A percentile compares a stretch with the other conserved stretches of the same genome.
Evolutionary conservation across 306 rosid genomes (phyloP).

Genomic region (Hylodesmum podocarpum): DNA sequence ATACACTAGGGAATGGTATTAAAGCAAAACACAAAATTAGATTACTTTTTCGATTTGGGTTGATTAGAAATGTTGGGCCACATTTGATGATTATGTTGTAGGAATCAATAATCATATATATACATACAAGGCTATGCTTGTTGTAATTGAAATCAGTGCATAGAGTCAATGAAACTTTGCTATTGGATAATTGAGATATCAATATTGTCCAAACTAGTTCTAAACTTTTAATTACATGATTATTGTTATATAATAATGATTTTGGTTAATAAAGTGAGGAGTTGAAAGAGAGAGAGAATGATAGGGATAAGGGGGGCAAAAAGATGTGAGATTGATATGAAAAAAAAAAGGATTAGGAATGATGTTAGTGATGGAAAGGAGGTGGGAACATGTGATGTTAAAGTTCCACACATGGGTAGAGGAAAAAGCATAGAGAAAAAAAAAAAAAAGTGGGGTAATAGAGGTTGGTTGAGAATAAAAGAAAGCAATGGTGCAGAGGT

Average conservation of each 20-base stretch:
- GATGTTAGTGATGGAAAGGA: slow-evolving; percentile 46
- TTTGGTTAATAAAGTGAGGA: slow-evolving; percentile 12
- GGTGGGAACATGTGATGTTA: slow-evolving; percentile 46
- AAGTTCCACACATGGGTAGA: slow-evolving; percentile 43
- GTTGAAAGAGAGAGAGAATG: slow-evolving; percentile 20
- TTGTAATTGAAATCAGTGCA: slow-evolving; percentile 17
- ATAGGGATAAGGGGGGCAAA: slow-evolving; percentile 32
- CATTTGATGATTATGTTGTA: slow-evolving; percentile 27
- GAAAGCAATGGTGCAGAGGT: slow-evolving; percentile 38
- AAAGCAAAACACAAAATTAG: slow-evolving; percentile 8
- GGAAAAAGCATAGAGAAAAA: slow-evolving; percentile 9
- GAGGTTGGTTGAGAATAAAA: slow-evolving; percentile 40
- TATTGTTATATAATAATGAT: slow-evolving; percentile 21
- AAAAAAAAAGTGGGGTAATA: slow-evolving; percentile 28
- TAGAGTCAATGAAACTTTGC: not conserved
- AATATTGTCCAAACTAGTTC: not conserved
- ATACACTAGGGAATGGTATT: not conserved
- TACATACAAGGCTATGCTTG: not conserved
- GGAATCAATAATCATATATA: no score
- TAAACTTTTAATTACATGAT: not conserved
- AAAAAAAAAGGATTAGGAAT: slow-evolving; percentile 41
- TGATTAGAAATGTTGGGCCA: slow-evolving; percentile 5
- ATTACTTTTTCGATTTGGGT: not conserved
- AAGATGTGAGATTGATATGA: slow-evolving; percentile 37
- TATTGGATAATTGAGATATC: slow-evolving; percentile 5